Base-by-base conservation (phyloP, 345 rosid species). In the Pseudoturritis turrita region DNA sequence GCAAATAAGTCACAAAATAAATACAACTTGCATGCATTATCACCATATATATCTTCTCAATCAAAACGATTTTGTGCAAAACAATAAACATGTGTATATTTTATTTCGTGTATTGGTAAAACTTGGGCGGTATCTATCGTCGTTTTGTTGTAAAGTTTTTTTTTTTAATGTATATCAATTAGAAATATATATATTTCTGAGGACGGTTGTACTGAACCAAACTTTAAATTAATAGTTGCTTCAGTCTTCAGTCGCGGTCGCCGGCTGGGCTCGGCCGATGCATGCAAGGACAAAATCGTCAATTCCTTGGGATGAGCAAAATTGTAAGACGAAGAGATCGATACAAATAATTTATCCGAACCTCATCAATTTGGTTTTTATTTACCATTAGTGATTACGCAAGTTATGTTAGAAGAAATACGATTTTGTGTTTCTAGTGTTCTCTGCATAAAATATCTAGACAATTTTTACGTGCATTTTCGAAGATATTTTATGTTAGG, bases 11-110 rank as follows among this genome's bases (percentile, higher is more conserved):
- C 56, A 8, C 63, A 17, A 33, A 53, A 17, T 15, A 25, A 73
- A 37, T 5, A 17, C 62, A 40, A 50, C 44, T 73, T 51, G 65
- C 21, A 59, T 62, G 71, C 25, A 17, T 26, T 22, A 65, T n/a
- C 22, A 58, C 10, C 25, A 35, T 33, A 43, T 62, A n/a, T 50
- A 43, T 62, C 28, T 62, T 43, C 54, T 41, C 54, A 29, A 21
- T 1, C 13, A 35, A n/a, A 53, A 62, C 28, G 11, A 33, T 6
- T 31, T 19, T 71, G 17, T 29, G 23, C 22, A 39, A 26, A 14
- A 33, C 37, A 33, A 13, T 37, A 45, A 63, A 54, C 49, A 72
- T 72, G 55, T 43, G 37, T 17, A 25, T 13, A 2, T 41, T 19
- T 7, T 41, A 7, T 22, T 10, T 22, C 7, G 29, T 36, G 52